Base-by-base conservation (phyloP, 805 yeast species). In the Yamadazyma paraphyllophila region DNA sequence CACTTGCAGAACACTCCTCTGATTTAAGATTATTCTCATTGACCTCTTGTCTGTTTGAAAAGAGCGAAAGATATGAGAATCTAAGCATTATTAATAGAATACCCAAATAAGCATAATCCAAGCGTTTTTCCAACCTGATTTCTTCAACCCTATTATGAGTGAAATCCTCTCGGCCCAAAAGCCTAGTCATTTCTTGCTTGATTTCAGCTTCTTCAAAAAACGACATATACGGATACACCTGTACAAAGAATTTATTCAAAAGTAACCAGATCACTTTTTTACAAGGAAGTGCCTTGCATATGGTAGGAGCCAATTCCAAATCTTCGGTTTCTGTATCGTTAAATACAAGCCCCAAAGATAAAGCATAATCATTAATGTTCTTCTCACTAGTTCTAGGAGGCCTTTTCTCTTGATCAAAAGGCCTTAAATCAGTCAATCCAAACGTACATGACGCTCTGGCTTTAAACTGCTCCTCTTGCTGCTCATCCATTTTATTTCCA, bases 181-280 rank as follows among this genome's bases (percentile, higher is more conserved):
- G 72, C 17, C 69, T 57, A 1, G 63, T 52, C 13, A 81, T 59
- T 40, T 74, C 73, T 14, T 52, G 52, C 43, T 71, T 71, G 57
- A 80, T 78, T 8, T 67, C 67, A 43, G 54, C 65, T 57, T 84
- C 88, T 60, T 84, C 89, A 29, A 84, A 62, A 50, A 77, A 81
- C 2, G 94, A 91, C 54, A 84, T 69, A 46, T 77, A 82, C 11
- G 86, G 76, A 58, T 85, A 85, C 4, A 84, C 62, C 29, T 73
- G 69, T 9, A 70, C 71, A 57, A 85, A 85, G 51, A 78, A 85
- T 50, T 82, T 66, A 47, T 82, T 80, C 25, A 84, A 64, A 40
- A 82, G 65, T 37, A 73, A 55, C 79, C 85, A 78, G 7, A 83
- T 69, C 1, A 80, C 72, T 46, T 69, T 71, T 53, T 77, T 76